These are phyloP conservation scores for Phytopythium chamaehyphon DNA, from an alignment of 352 stramenopile species.

Conservation along the genomic window DNA sequence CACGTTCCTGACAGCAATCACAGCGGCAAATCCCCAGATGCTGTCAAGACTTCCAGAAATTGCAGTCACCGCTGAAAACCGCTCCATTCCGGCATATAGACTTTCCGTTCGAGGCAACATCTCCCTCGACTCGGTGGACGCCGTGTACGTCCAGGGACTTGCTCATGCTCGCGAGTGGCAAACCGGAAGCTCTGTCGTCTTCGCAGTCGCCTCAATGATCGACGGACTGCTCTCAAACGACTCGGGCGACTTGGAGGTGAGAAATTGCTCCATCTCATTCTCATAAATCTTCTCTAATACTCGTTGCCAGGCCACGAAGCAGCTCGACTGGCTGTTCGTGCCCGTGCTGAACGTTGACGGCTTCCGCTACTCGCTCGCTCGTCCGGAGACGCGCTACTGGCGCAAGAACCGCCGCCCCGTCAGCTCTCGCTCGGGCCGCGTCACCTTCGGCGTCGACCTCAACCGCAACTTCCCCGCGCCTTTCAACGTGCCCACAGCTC, in stretches of 20 bases:
- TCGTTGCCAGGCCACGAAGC: constrained; percentile 6
- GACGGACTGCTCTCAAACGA: constrained; percentile 15
- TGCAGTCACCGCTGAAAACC: constrained; percentile 8
- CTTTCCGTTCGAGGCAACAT: constrained; percentile 8
- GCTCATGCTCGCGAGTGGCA: constrained; percentile 47
- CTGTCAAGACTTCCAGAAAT: constrained; percentile 12
- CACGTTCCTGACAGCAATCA: constrained; percentile 19
- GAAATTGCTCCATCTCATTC: not conserved
- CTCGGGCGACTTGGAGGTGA: constrained; percentile 8
- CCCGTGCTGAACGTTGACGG: constrained; percentile 33
- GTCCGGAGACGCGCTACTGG: constrained; percentile 16
- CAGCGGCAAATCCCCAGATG: constrained; percentile 2
- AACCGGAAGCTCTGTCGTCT: constrained; percentile 38
- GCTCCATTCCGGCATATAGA: constrained; percentile 22
- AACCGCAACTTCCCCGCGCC: constrained; percentile 25
- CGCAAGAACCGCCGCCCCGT: constrained; percentile 25
- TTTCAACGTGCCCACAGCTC: constrained; percentile 9
- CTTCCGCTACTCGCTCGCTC: constrained; percentile 21
- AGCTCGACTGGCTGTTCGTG: constrained; percentile 25
- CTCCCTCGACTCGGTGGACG: constrained; percentile 3
- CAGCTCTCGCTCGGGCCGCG: not conserved
- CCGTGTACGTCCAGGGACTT: constrained; percentile 14
- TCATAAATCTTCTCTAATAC: not conserved
- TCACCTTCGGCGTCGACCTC: constrained; percentile 20
- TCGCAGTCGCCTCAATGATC: constrained; percentile 28